Evolutionary conservation across 73 alveolate species (phyloP), one percentile per base, ranked within the genome.

Genomic region (Loxodes magnus): DNA sequence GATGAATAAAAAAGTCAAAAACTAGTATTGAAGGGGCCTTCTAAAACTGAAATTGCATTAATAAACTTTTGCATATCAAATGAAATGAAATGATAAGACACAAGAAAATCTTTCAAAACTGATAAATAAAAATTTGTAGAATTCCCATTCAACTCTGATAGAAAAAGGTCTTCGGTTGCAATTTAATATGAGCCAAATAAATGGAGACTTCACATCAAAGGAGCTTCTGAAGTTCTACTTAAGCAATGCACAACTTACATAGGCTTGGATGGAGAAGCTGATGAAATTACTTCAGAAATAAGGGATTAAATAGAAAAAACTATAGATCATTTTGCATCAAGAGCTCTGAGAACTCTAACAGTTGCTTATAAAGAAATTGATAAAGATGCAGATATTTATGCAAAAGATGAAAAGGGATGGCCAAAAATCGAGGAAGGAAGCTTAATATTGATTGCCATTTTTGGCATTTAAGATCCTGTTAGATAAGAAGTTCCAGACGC

Each of bases 401-500:
- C 51, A 0, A 46, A 55, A 21, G 88, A 74, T 63, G 58, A 46
- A 17, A 52, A 72, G 25, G 84, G 84, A 2, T 48, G 55, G 4
- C 73, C 63, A 34, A 28, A 39, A 41, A 43, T 77, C 2, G 91
- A 79, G 56, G 62, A 69, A 55, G 36, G 43, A 12, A 87, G 71
- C 26, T 24, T 79, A 31, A 46, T 74, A 23, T 61, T 80, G 36
- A 26, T 82, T 19, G 93, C 81, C 10, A 74, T 82, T 15, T 63
- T 78, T 44, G 95, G 93, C 14, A 79, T 79, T 23, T 56, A 61
- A 29, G 93, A 79, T 43, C 59, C 87, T 5, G 31, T 77, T 4
- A 67, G 93, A 50, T 53, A 79, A 38, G 93, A 75, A 19, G 93
- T 77, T 0, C 43, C 43, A 50, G 80, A 67, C 27, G 80, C 80